Evolutionary conservation across 2,329 filamentous ascomycete species (phyloP), one percentile per base, ranked within the genome.

Genomic region (Exophiala sp.): DNA sequence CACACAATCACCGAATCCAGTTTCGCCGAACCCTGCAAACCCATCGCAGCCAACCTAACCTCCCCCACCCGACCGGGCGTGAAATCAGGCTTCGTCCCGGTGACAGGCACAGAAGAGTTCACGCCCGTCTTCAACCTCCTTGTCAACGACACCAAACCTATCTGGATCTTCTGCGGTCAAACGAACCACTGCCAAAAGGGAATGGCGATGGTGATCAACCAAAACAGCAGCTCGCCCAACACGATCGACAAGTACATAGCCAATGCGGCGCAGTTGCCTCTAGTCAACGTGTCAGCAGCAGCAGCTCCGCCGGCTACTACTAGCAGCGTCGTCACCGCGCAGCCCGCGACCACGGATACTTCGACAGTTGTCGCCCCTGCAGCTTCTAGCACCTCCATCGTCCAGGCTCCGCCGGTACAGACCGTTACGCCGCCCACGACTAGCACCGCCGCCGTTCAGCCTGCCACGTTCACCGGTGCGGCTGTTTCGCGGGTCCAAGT

Each of bases 151-250:
- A 79, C 76, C 38, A 83, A 76, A 48, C 86, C 87, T 23, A 73
- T 90, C 58, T 93, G 87, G 86, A 71, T 86, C 58, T 91, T 85
- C 75, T 91, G 86, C 70, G 81, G 80, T 23, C 83, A 88, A 67
- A 81, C 66, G 39, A 79, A 75, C 63, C 87, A 93, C 71, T 93
- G 86, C 68, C 79, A 88, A 67, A 70, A 65, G 41, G 85, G 85
- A 55, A 89, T 89, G 83, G 76, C 78, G 50, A 83, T 86, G 72
- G 84, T 86, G 24, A 82, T 89, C 64, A 89, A 90, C 68, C 55
- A 56, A 30, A 55, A 57, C 51, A 46, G 46, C 38, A 47, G 43
- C 9, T 41, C 38, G 10, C 47, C 57, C 11, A 59, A 59, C 39
- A 61, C 58, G 5, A 55, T 61, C 29, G 56, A 61, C 18, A 54